Percentiles rank a stretch among this genome's conserved stretches.
Conservation (phyloP, 2,329 filamentous ascomycete genomes). For the Fusarium armeniacum region DNA sequence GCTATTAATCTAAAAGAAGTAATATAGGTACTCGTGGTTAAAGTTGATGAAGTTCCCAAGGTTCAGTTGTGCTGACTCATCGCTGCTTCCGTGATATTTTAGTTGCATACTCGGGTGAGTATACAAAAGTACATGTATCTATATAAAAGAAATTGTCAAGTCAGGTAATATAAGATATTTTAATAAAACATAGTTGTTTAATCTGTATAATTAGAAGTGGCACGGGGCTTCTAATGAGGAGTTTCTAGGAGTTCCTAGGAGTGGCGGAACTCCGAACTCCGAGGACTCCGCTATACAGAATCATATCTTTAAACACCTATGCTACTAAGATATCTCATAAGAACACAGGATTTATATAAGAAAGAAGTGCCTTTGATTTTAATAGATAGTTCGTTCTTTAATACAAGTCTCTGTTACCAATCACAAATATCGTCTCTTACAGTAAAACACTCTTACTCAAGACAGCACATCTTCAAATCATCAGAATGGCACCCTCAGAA, state of each 20-base stretch:
- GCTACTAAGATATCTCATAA: neutral
- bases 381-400: accelerated
- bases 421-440: neutral
- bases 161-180: neutral
- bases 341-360: neutral
- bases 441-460: neutral
- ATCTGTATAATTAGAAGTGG: neutral
- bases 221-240: neutral
- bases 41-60: neutral
- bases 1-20: neutral
- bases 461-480: neutral
- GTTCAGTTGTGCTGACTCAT: neutral
- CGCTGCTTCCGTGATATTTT: neutral
- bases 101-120: neutral
- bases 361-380: accelerated
- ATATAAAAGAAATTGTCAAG: neutral
- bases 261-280: conserved; percentile 32
- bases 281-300: neutral
- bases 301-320: neutral
- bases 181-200: neutral
- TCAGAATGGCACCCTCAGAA: conserved; percentile 38
- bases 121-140: too few species aligned
- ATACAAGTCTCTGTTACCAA: neutral
- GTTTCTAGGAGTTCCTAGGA: conserved; percentile 32
- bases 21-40: neutral